Percentiles rank a stretch among this genome's conserved stretches.
phyloP scores from a whole-genome alignment of 345 rosid species.

The Eucalyptus regnans region DNA sequence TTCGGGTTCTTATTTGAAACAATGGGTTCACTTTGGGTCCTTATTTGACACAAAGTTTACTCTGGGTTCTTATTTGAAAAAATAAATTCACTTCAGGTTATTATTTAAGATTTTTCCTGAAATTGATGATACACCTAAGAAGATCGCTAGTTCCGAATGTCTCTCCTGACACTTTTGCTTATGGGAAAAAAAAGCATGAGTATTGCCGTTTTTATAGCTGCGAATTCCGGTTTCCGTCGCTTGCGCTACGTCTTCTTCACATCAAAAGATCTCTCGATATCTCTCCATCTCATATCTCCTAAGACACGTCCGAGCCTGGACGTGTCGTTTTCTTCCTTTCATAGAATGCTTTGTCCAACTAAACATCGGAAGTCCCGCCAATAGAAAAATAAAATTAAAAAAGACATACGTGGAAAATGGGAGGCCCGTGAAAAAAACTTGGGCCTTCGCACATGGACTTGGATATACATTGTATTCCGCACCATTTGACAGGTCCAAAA shows the following conservation, averaged over 20 bases:
- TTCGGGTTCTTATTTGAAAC: too few species aligned
- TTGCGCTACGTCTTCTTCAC: background rate
- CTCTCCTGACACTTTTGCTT: background rate
- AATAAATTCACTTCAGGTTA: too few species aligned
- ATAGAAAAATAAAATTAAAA: background rate
- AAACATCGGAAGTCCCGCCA: background rate
- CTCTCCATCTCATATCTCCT: background rate
- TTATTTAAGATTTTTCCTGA: too few species aligned
- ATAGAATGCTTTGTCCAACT: background rate
- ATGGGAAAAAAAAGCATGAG: background rate
- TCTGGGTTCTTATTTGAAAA: too few species aligned
- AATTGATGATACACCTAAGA: background rate
- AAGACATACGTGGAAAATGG: background rate
- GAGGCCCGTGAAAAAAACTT: background rate
- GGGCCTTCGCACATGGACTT: background rate
- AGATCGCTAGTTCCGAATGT: background rate
- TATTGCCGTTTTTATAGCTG: background rate
- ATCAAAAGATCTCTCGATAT: background rate
- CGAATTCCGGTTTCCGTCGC: background rate
- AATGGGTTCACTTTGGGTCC: too few species aligned
- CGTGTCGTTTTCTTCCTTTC: background rate
- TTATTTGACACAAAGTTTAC: too few species aligned
- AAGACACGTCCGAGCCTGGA: background rate
- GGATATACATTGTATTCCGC: too few species aligned
- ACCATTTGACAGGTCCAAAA: background rate